Base-by-base conservation (phyloP, 495 filamentous ascomycete genomes). In the Hyphodiscus hymeniophilus region DNA sequence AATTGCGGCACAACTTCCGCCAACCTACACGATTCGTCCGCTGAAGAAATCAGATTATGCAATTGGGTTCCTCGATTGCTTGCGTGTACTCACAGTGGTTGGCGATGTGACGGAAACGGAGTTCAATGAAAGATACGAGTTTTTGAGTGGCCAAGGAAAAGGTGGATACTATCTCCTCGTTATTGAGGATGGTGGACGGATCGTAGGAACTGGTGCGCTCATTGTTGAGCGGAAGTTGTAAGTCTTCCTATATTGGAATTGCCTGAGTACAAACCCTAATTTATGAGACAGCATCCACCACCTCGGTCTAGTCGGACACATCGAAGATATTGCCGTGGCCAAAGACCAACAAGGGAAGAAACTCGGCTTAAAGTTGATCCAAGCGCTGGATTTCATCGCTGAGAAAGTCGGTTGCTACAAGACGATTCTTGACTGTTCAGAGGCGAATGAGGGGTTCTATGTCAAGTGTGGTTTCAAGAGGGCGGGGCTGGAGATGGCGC, bases 291-390 rank as follows among this genome's bases (percentile, higher is more conserved):
- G 82, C 60, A 84, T 89, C 56, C 82, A 87, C 53, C 76, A 77
- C 43, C 73, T 87, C 39, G 84, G 82, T 17, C 53, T 75, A 5
- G 89, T 95, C n/a, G 92, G 91, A 1, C 92, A 98, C 63, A 95
- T 98, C 68, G 92, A 98, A 68, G 92, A 98, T 66, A 96, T 98
- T 66, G 89, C 92, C 7, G 91, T 98, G 20, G 79, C 84, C 51
- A 85, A 89, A 65, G 82, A 88, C 47, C 89, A 96, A 66, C 92
- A 97, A 65, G 92, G 92, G 46, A 96, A 95, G 76, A 95, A 95
- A 67, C 72, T 98, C 32, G 92, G 92, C 2, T 68, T 95, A 62
- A 77, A 85, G 49, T 82, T 98, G 46, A 97, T 98, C 56, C 85
- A 97, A 72, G 87, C 92, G 3, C 75, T 98, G 58, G 92, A 97